A percentile compares a stretch with the other conserved stretches of the same genome.
phyloP scores from a whole-genome alignment of 2,329 filamentous ascomycete species.

The Aspergillus brunneoviolaceus region DNA sequence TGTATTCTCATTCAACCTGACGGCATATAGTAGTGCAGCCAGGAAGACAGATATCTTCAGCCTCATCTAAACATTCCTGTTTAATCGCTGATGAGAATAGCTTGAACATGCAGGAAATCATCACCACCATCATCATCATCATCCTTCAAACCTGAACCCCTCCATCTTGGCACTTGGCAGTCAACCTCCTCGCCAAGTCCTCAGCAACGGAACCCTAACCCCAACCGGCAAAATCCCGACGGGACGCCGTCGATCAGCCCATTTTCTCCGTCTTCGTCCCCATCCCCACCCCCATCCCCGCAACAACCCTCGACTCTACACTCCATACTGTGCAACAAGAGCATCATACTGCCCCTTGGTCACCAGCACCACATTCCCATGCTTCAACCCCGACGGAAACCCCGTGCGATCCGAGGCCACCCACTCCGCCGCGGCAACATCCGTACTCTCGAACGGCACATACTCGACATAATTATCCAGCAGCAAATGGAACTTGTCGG shows the following conservation, averaged over 20 bases:
- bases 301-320: not conserved
- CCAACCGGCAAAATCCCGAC: not conserved
- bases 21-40: too few species aligned
- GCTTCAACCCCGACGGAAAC: constrained; percentile 12
- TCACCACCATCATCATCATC: too few species aligned
- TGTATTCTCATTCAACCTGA: too few species aligned
- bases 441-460: constrained; percentile 2
- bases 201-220: constrained; percentile 26
- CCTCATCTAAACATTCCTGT: too few species aligned
- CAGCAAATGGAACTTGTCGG: constrained; percentile 1
- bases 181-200: too few species aligned
- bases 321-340: not conserved
- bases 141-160: too few species aligned
- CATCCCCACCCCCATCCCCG: too few species aligned
- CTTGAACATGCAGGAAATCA: too few species aligned
- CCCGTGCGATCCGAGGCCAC: not conserved
- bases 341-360: not conserved
- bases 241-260: not conserved
- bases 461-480: constrained; percentile 13
- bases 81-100: accelerated
- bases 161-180: too few species aligned
- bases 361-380: constrained; percentile 2
- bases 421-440: not conserved
- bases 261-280: not conserved
- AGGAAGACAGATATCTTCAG: too few species aligned